These are phyloP conservation scores for Diaporthe ampelina DNA, from an alignment of 2,329 filamentous ascomycete species.

Conservation along the genomic window DNA sequence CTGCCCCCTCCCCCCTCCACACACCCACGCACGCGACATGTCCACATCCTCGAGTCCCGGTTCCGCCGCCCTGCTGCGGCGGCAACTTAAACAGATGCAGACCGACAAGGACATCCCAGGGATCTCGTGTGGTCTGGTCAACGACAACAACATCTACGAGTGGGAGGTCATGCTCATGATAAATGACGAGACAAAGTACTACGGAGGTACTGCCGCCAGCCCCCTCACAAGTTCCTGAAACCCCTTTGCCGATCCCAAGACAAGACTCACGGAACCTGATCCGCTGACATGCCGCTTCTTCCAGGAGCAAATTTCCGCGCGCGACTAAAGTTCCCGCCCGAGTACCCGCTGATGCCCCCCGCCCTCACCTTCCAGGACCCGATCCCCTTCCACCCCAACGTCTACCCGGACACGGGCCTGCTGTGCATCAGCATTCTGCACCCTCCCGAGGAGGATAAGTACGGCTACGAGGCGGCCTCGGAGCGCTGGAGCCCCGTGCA, in stretches of 20 bases:
- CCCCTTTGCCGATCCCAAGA: neutral
- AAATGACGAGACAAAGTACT: slow-evolving; percentile 91
- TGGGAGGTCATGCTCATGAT: slow-evolving; percentile 99
- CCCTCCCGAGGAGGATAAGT: slow-evolving; percentile 92
- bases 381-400: slow-evolving; percentile 93
- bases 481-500: slow-evolving; percentile 98
- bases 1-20: no score
- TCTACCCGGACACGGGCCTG: slow-evolving; percentile 82
- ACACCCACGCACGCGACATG: slow-evolving; percentile 22
- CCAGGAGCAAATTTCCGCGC: slow-evolving; percentile 94
- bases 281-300: neutral
- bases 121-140: slow-evolving; percentile 91
- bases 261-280: slow-evolving; percentile 15
- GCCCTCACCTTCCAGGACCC: slow-evolving; percentile 88
- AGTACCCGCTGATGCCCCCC: slow-evolving; percentile 90
- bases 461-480: slow-evolving; percentile 89
- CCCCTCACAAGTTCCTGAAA: neutral
- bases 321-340: slow-evolving; percentile 82
- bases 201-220: slow-evolving; percentile 76
- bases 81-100: slow-evolving; percentile 96
- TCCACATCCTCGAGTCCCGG: slow-evolving; percentile 47
- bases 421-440: slow-evolving; percentile 99
- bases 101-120: slow-evolving; percentile 91
- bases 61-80: slow-evolving; percentile 76
- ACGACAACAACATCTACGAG: slow-evolving; percentile 90